These are phyloP conservation scores for Chimonanthus praecox DNA, from an alignment of 164 flowering plant species.

Conservation along the genomic window DNA sequence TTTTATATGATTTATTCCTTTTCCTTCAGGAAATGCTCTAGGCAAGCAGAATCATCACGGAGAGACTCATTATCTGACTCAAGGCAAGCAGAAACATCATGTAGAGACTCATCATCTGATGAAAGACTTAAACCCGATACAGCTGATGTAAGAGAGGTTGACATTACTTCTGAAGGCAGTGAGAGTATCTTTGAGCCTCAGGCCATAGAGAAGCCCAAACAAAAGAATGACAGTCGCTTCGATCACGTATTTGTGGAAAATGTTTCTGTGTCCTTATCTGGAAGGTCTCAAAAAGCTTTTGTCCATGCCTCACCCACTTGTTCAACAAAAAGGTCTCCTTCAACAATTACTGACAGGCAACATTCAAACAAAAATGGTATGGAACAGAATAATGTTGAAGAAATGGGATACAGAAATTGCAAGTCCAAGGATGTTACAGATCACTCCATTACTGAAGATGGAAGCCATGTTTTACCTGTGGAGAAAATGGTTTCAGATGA, in stretches of 20 bases:
- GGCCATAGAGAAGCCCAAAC: constrained; percentile 32
- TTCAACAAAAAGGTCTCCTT: constrained; percentile 56
- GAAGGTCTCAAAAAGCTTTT: constrained; percentile 44
- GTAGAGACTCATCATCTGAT: constrained; percentile 34
- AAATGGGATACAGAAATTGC: constrained; percentile 44
- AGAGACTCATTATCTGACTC: constrained; percentile 40
- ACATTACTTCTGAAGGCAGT: constrained; percentile 19
- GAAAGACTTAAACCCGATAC: constrained; percentile 26
- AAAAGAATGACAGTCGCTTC: constrained; percentile 30
- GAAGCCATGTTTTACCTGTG: constrained; percentile 37
- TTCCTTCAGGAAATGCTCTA: constrained; percentile 34
- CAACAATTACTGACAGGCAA: constrained; percentile 52
- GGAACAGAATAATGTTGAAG: constrained; percentile 61
- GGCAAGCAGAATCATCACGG: constrained; percentile 35
- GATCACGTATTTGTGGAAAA: constrained; percentile 27
- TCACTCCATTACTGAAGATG: constrained; percentile 39
- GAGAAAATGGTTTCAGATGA: constrained; percentile 44
- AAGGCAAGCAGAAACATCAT: constrained; percentile 38
- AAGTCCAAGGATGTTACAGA: constrained; percentile 51
- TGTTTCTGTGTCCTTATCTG: constrained; percentile 11
- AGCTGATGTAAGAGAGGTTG: constrained; percentile 27
- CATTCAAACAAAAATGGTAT: constrained; percentile 37
- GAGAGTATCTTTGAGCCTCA: constrained; percentile 31
- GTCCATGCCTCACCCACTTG: constrained; percentile 44
- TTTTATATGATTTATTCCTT: not conserved